These are phyloP conservation scores for Pelargonium fulgidum DNA, from an alignment of 441 rosid genomes.

Conservation along the genomic window DNA sequence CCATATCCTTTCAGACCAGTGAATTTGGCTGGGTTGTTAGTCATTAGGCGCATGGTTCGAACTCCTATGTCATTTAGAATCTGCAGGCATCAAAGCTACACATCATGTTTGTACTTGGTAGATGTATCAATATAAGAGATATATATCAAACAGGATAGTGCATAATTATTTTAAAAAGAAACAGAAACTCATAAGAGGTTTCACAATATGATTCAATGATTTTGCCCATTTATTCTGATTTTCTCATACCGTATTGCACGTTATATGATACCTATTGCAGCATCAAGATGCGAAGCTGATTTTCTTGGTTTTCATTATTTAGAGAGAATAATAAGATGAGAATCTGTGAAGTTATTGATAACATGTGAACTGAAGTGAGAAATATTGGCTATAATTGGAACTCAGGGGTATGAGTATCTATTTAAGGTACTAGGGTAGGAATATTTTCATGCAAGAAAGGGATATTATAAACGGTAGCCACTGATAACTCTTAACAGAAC, in stretches of 20 bases:
- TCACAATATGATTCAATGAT: not conserved
- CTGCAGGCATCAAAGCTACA: slow-evolving; percentile 25
- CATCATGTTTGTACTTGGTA: not conserved
- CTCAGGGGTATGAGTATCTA: not conserved
- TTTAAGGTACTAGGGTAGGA: not conserved
- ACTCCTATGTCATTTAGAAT: slow-evolving; percentile 71
- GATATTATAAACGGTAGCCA: no score
- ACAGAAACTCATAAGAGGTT: no score
- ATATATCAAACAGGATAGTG: not conserved
- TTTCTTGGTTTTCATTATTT: not conserved
- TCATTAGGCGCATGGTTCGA: slow-evolving; percentile 75
- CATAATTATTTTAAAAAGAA: not conserved
- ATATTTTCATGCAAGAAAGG: not conserved
- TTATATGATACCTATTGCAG: not conserved
- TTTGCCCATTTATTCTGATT: not conserved
- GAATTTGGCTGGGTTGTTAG: slow-evolving; percentile 86
- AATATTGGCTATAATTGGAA: not conserved
- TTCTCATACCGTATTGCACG: not conserved
- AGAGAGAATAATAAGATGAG: not conserved
- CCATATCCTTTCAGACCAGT: slow-evolving; percentile 74
- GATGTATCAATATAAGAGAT: not conserved
- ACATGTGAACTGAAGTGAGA: not conserved
- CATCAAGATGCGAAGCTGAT: not conserved
- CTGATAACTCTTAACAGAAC: no score
- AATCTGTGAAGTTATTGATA: not conserved